Percentiles rank a stretch among this genome's conserved stretches.
These are phyloP conservation scores for Cairneyella variabilis DNA, from an alignment of 495 filamentous ascomycete species.

Conservation along the genomic window DNA sequence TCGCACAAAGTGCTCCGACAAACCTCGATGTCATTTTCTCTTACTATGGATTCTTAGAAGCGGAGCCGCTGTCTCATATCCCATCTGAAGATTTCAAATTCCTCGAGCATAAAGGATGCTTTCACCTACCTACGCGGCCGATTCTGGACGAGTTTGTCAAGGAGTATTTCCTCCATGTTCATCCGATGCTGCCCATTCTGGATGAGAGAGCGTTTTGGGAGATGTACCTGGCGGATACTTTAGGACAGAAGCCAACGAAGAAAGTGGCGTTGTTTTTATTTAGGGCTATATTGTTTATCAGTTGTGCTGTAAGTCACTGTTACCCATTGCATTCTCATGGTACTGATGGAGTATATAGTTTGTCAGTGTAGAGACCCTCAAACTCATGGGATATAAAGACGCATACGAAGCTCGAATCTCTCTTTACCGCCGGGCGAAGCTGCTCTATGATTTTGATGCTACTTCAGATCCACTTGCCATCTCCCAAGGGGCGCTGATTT, in stretches of 20 bases:
- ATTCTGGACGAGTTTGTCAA: conserved; percentile 41
- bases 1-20: too few relatives aligned
- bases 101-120: conserved; percentile 39
- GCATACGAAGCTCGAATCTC: conserved; percentile 39
- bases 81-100: conserved; percentile 41
- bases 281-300: conserved; percentile 44
- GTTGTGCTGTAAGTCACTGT: conserved; percentile 35
- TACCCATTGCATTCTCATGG: conserved; percentile 24
- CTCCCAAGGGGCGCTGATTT: conserved; percentile 41
- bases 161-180: conserved; percentile 45
- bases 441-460: conserved; percentile 34
- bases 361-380: conserved; percentile 36
- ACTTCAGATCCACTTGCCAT: conserved; percentile 31
- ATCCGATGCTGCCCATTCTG: conserved; percentile 42
- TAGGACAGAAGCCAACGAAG: conserved; percentile 14
- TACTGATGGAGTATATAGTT: conserved; percentile 12
- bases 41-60: conserved; percentile 37
- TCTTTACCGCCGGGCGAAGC: conserved; percentile 42
- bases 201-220: conserved; percentile 48
- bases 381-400: conserved; percentile 38
- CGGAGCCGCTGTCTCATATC: conserved; percentile 32
- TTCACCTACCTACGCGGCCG: conserved; percentile 35
- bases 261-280: conserved; percentile 47
- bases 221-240: conserved; percentile 27
- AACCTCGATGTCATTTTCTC: too few relatives aligned